phyloP scores from a whole-genome alignment of 2,329 filamentous ascomycete genomes.

The Elsinoe ampelina region DNA sequence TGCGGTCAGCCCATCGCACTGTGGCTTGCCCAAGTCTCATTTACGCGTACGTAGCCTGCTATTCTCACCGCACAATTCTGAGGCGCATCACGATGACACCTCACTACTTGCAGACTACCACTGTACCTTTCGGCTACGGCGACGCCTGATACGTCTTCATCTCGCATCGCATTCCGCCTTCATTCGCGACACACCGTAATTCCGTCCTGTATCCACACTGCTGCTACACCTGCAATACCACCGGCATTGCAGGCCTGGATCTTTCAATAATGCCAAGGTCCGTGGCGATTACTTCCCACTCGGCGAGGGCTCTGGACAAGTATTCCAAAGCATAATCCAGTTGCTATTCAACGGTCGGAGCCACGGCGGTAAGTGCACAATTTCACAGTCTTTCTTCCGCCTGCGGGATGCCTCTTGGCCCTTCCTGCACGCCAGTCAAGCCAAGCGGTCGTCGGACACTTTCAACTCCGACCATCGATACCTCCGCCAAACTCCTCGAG shows the following conservation, averaged over 20 bases:
- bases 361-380: neutral
- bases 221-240: neutral
- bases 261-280: neutral
- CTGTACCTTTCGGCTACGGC: neutral
- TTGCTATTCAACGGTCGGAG: neutral
- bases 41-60: conserved; percentile 4
- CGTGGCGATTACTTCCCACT: neutral
- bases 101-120: neutral
- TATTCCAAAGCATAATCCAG: conserved; percentile 3
- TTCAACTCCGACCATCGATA: neutral
- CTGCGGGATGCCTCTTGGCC: neutral
- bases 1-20: neutral
- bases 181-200: neutral
- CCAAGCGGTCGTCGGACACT: neutral
- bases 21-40: conserved; percentile 1
- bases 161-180: neutral
- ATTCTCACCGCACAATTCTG: neutral
- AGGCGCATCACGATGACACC: conserved; percentile 2
- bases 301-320: neutral
- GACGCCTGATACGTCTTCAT: conserved; percentile 9
- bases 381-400: neutral
- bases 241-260: neutral
- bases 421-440: neutral
- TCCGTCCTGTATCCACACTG: neutral
- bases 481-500: neutral